These are phyloP conservation scores for Sporobolomyces pararoseus DNA, from an alignment of 768 basidiomycete species.

Conservation along the genomic window DNA sequence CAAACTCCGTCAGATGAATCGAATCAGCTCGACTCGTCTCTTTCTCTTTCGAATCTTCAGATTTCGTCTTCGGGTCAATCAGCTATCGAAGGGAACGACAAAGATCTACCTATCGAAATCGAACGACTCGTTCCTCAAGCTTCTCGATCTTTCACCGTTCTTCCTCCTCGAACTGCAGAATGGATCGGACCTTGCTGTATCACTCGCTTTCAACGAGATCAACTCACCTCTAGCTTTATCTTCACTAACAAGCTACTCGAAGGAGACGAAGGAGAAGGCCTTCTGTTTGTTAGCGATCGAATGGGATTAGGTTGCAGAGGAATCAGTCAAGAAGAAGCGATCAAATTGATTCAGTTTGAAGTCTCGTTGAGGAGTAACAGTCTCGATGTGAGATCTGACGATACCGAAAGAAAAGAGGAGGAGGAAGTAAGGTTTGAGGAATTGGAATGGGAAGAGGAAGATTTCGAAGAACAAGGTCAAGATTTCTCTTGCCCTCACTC, in stretches of 20 bases:
- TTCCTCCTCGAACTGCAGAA: neutral
- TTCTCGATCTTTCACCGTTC: too few relatives aligned
- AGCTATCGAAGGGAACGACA: neutral
- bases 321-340: neutral
- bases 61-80: neutral
- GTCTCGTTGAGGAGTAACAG: neutral
- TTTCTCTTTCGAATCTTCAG: neutral
- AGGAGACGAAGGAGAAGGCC: neutral
- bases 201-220: neutral
- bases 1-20: too few relatives aligned
- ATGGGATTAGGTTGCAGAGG: constrained; percentile 8
- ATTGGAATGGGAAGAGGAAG: neutral
- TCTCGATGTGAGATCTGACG: neutral
- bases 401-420: neutral
- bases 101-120: neutral
- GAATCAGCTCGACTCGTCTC: neutral
- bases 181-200: constrained; percentile 4
- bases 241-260: neutral
- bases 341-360: neutral
- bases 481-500: neutral
- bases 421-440: neutral
- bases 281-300: neutral
- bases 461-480: neutral
- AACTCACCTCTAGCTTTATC: neutral
- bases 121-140: neutral